These are phyloP conservation scores for Protea cynaroides DNA, from an alignment of 164 flowering plant genomes.

Conservation along the genomic window DNA sequence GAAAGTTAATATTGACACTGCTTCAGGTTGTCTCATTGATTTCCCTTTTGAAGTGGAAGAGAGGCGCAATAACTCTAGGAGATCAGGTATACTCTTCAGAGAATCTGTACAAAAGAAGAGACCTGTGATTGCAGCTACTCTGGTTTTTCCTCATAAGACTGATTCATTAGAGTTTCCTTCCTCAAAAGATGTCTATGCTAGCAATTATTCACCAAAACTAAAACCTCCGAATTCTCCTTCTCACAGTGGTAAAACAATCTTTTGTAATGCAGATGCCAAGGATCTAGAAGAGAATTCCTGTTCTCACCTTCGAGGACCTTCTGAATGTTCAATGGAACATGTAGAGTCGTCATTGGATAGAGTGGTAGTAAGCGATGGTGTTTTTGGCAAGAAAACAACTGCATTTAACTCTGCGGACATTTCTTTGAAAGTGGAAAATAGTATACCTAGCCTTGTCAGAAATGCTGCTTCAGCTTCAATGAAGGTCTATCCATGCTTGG, in stretches of 20 bases:
- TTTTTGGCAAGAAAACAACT: constrained; percentile 14
- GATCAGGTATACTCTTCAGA: background rate
- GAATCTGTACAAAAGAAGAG: constrained; percentile 7
- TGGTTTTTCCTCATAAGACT: background rate
- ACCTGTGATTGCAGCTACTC: constrained; percentile 1
- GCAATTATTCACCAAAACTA: constrained; percentile 12
- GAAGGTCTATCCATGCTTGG: constrained; percentile 21
- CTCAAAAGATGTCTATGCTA: constrained; percentile 12
- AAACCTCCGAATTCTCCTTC: constrained; percentile 5
- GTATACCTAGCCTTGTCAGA: constrained; percentile 6
- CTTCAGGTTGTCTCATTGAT: constrained; percentile 8
- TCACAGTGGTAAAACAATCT: constrained; percentile 7
- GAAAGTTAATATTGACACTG: constrained; percentile 4
- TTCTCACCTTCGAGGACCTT: constrained; percentile 8
- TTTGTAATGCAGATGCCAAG: constrained; percentile 11
- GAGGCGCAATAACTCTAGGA: constrained; percentile 9
- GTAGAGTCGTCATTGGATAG: constrained; percentile 8
- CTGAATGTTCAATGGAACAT: constrained; percentile 12
- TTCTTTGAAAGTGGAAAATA: constrained; percentile 6
- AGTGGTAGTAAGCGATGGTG: constrained; percentile 6
- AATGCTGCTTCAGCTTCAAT: constrained; percentile 14
- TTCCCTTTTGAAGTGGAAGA: constrained; percentile 9
- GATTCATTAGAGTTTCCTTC: constrained; percentile 11
- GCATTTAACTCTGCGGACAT: background rate
- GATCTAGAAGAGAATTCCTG: constrained; percentile 19